A percentile compares a stretch with the other conserved stretches of the same genome.
Conservation (phyloP, 176 grass and related monocot species). For the Dendrocalamus sinicus region DNA sequence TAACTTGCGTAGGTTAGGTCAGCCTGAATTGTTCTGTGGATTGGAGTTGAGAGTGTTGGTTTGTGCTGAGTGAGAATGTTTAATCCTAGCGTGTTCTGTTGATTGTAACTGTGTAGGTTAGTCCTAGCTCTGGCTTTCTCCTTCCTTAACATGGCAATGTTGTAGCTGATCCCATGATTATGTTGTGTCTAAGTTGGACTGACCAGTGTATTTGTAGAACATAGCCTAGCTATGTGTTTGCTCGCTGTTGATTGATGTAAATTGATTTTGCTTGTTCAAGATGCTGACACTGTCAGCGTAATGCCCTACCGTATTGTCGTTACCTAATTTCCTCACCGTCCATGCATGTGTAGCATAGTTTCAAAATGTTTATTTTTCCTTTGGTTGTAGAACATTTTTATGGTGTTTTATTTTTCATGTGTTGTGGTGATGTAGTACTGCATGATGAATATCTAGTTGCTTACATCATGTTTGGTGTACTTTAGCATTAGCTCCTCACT, state of each 20-base stretch:
- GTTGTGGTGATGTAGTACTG: not conserved
- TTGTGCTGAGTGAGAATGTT: not conserved
- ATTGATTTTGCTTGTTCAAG: not conserved
- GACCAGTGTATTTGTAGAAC: not conserved
- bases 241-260: slow-evolving; percentile 5
- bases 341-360: not conserved
- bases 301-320: not conserved
- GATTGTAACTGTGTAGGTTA: not conserved
- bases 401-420: not conserved
- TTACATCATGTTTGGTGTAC: not conserved
- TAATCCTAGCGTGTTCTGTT: not conserved
- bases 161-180: not conserved
- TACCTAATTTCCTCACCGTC: not conserved
- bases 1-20: not conserved
- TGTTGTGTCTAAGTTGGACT: not conserved
- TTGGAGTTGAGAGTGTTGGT: not conserved
- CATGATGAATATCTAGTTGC: slow-evolving; percentile 6
- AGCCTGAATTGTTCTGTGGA: not conserved
- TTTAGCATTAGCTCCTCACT: not conserved
- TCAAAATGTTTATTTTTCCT: not conserved
- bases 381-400: not conserved
- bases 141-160: not conserved
- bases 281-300: not conserved
- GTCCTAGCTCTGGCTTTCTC: not conserved
- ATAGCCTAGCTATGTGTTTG: not conserved